These are phyloP conservation scores for Leccinellum albellum DNA, from an alignment of 768 basidiomycete species.

Conservation along the genomic window DNA sequence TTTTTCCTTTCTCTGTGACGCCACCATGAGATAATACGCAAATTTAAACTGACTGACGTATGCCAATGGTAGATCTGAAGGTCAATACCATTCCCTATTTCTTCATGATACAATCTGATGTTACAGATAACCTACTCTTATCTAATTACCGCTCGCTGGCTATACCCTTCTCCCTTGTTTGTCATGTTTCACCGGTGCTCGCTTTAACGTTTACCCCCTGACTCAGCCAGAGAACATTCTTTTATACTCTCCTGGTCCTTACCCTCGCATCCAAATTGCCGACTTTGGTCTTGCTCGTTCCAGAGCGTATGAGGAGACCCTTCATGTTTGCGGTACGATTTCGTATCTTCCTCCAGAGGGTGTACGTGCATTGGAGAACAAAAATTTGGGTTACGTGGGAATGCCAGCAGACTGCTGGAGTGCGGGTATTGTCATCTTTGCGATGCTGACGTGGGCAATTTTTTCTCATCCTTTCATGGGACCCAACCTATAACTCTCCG, in stretches of 20 bases:
- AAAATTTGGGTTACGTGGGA: constrained; percentile 67
- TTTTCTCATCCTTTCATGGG: not conserved
- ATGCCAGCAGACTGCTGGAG: constrained; percentile 94
- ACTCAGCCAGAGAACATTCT: constrained; percentile 80
- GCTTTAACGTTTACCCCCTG: not conserved
- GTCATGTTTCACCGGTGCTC: not conserved
- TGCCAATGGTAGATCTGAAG: constrained; percentile 55
- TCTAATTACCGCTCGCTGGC: not conserved
- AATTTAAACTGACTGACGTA: constrained; percentile 1
- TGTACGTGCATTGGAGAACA: constrained; percentile 71
- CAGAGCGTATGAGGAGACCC: constrained; percentile 74
- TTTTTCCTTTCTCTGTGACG: not conserved
- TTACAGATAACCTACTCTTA: not conserved
- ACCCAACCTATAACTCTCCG: not conserved
- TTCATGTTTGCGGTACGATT: constrained; percentile 85
- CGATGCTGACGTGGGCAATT: constrained; percentile 73
- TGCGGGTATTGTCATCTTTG: constrained; percentile 73
- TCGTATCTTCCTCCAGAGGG: constrained; percentile 86
- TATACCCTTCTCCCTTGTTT: not conserved
- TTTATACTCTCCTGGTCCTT: constrained; percentile 73
- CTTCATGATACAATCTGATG: not conserved
- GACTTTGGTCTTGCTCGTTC: constrained; percentile 84
- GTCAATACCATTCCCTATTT: constrained; percentile 28
- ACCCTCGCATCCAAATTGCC: constrained; percentile 79
- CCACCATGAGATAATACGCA: not conserved